phyloP scores from a whole-genome alignment of 2,329 filamentous ascomycete genomes.

The Pseudogymnoascus sp. region DNA sequence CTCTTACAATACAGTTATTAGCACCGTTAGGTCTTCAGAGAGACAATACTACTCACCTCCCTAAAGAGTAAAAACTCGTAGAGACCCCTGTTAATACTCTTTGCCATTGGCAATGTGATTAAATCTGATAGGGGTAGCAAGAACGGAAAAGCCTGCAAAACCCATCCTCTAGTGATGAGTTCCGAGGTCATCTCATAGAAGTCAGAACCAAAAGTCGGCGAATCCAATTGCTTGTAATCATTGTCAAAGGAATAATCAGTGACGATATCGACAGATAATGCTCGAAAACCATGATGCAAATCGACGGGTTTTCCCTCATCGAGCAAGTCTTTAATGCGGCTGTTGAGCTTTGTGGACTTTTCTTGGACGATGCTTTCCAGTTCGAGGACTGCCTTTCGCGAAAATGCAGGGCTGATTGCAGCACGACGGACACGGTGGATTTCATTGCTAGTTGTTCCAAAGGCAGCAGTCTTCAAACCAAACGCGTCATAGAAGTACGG shows the following conservation, averaged over 20 bases:
- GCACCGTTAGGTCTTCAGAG: neutral
- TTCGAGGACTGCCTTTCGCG: slow-evolving; percentile 22
- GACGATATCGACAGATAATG: slow-evolving; percentile 26
- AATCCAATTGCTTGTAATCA: slow-evolving; percentile 26
- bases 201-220: neutral
- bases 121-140: neutral
- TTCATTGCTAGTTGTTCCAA: slow-evolving; percentile 17
- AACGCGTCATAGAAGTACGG: slow-evolving; percentile 16
- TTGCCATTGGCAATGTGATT: neutral
- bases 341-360: slow-evolving; percentile 20
- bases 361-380: slow-evolving; percentile 24
- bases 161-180: neutral
- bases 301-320: slow-evolving; percentile 18
- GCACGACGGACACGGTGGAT: slow-evolving; percentile 17
- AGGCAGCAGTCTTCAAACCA: slow-evolving; percentile 10
- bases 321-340: slow-evolving; percentile 13
- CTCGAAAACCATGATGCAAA: slow-evolving; percentile 24
- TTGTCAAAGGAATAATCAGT: slow-evolving; percentile 28
- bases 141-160: neutral
- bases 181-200: slow-evolving; percentile 18
- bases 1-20: neutral
- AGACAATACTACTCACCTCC: neutral
- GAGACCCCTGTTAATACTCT: neutral
- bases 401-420: slow-evolving; percentile 26
- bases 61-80: neutral